Percentiles rank a stretch among this genome's conserved stretches.
Evolutionary conservation across 2,329 filamentous ascomycete genomes (phyloP).

Genomic region (Sclerotinia nivalis): DNA sequence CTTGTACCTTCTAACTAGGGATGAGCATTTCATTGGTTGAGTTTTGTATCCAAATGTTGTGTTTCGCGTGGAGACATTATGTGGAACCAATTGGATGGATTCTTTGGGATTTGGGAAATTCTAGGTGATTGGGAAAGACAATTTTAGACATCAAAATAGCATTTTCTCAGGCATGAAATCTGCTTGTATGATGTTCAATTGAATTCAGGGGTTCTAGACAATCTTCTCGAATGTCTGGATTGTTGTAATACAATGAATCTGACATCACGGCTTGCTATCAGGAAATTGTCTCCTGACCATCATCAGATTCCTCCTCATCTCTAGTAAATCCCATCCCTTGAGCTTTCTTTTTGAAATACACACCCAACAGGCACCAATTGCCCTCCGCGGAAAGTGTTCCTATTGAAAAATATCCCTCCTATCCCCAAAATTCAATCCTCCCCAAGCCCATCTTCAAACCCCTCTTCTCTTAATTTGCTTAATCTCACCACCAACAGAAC

Average conservation of each 20-base stretch:
- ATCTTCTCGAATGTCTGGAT: background rate
- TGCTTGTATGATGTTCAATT: background rate
- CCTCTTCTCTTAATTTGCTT: too few relatives aligned
- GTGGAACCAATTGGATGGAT: background rate
- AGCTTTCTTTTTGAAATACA: too few relatives aligned
- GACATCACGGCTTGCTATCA: too few relatives aligned
- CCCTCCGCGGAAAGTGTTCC: background rate
- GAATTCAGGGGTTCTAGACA: too few relatives aligned
- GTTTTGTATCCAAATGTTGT: background rate
- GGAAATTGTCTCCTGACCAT: background rate
- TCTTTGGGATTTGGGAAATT: background rate
- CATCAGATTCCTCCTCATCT: too few relatives aligned
- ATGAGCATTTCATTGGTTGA: background rate
- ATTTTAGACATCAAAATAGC: background rate
- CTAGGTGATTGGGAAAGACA: too few relatives aligned
- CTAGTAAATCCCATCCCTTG: too few relatives aligned
- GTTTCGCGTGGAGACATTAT: background rate
- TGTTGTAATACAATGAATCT: too few relatives aligned
- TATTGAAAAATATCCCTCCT: background rate
- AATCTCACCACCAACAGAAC: too few relatives aligned
- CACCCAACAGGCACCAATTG: background rate
- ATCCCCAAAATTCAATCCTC: background rate
- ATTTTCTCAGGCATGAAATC: background rate
- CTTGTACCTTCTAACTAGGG: background rate
- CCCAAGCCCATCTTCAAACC: background rate